These are phyloP conservation scores for Botrytis fragariae DNA, from an alignment of 2,329 filamentous ascomycete genomes.

Conservation along the genomic window DNA sequence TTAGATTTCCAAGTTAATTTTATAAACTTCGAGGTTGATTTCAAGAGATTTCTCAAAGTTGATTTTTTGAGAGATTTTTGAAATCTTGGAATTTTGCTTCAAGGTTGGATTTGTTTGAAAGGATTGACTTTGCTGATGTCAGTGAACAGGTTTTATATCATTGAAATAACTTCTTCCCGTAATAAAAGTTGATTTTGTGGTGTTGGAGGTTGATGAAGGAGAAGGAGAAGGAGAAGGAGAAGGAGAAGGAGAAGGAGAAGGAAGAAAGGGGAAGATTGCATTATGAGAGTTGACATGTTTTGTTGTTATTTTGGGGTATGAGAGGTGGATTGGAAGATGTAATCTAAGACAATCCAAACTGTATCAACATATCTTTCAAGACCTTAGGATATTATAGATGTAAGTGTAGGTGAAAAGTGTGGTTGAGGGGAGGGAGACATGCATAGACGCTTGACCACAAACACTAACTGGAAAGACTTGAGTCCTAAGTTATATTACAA, in stretches of 20 bases:
- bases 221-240: not conserved
- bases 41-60: not conserved
- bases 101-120: not conserved
- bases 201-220: not conserved
- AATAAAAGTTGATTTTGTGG: not conserved
- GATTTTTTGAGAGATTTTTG: not conserved
- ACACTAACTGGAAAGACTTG: not conserved
- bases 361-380: accelerated
- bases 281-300: not conserved
- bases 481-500: not conserved
- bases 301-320: not conserved
- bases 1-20: not conserved
- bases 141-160: not conserved
- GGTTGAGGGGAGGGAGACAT: not conserved
- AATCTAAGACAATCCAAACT: accelerated
- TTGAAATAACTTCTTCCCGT: not conserved
- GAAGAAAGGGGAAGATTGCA: not conserved
- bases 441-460: accelerated
- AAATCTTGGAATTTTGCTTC: not conserved
- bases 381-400: not conserved
- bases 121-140: not conserved
- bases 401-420: not conserved
- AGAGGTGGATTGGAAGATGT: not conserved
- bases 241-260: not conserved
- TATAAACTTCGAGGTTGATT: not conserved